These are phyloP conservation scores for Kwoniella sp. DNA, from an alignment of 768 basidiomycete genomes.

Conservation along the genomic window DNA sequence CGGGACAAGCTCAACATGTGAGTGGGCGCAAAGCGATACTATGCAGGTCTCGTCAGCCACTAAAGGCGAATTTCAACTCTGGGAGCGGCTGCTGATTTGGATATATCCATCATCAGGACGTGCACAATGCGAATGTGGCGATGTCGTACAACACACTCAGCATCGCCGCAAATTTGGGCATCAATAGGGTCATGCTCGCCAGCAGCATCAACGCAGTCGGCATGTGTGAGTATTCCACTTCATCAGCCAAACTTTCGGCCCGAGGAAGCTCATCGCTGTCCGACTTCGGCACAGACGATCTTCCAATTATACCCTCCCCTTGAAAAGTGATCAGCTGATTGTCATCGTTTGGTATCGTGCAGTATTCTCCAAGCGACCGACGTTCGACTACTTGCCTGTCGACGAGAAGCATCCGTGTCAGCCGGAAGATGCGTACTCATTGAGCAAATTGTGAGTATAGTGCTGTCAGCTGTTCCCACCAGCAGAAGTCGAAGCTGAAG, in stretches of 20 bases:
- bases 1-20: conserved; percentile 15
- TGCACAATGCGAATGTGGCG: conserved; percentile 44
- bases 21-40: neutral
- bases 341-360: neutral
- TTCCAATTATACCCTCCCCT: no score
- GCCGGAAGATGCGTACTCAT: conserved; percentile 46
- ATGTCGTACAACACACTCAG: conserved; percentile 46
- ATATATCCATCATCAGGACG: conserved; percentile 18
- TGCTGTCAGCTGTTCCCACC: neutral
- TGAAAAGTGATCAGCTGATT: neutral
- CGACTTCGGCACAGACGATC: no score
- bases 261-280: neutral
- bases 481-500: no score
- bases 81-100: neutral
- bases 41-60: neutral
- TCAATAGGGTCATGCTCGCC: conserved; percentile 46
- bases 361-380: conserved; percentile 42
- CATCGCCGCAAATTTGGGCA: conserved; percentile 44
- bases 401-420: conserved; percentile 44
- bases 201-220: conserved; percentile 50
- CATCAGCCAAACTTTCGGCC: neutral
- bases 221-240: conserved; percentile 26
- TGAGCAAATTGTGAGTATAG: conserved; percentile 39
- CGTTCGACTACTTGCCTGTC: conserved; percentile 48
- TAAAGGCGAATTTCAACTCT: neutral